Evolutionary conservation across 176 grass and related monocot species (phyloP).

Genomic region (Olyra latifolia): DNA sequence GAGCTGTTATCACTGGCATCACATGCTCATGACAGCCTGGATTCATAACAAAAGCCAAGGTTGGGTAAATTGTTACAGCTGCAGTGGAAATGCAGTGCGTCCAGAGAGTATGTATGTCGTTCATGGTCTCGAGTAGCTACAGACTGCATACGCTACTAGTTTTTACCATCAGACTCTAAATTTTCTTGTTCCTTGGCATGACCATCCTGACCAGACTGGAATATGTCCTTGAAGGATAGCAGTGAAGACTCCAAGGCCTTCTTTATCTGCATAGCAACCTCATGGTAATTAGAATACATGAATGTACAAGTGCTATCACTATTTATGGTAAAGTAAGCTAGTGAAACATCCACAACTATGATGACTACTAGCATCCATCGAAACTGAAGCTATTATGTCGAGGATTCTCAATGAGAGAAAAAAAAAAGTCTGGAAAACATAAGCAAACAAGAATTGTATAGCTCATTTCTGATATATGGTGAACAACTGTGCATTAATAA

Average conservation of each 20-base stretch:
- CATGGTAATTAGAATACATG: background rate
- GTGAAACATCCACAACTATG: background rate
- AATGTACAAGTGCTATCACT: background rate
- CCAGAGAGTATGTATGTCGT: background rate
- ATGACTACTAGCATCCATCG: background rate
- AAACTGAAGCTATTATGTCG: background rate
- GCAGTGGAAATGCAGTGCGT: background rate
- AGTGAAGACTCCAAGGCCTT: constrained; percentile 39
- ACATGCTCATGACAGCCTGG: too few relatives aligned
- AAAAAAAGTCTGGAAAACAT: background rate
- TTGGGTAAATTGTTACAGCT: background rate
- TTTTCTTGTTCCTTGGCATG: background rate
- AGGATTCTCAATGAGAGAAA: background rate
- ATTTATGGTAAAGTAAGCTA: background rate
- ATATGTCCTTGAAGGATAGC: constrained; percentile 42
- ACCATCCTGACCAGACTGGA: constrained; percentile 13
- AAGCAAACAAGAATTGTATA: background rate
- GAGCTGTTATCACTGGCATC: too few relatives aligned
- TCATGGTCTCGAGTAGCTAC: background rate
- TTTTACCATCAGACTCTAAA: background rate
- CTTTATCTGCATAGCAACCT: constrained; percentile 49
- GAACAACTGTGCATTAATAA: background rate
- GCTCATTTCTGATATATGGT: background rate
- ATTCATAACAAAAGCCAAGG: too few relatives aligned
- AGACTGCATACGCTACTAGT: background rate